Conservation (phyloP, 495 filamentous ascomycete genomes). For the Hyaloscypha finlandica region DNA sequence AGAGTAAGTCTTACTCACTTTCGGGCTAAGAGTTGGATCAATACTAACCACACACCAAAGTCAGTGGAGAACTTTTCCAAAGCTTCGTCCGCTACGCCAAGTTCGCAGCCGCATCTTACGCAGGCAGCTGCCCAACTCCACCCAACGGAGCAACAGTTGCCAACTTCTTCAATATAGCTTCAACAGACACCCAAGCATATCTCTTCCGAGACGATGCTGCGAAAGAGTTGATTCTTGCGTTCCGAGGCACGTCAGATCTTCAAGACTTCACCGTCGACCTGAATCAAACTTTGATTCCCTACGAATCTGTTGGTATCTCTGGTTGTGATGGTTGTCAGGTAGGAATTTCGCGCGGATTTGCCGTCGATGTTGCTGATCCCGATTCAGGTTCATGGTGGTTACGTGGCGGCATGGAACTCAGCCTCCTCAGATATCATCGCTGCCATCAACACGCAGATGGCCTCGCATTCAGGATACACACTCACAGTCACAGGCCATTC, state of each 20-base stretch:
- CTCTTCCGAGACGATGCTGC: slow-evolving; percentile 12
- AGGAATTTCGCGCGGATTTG: too few species aligned
- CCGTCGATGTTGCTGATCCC: too few species aligned
- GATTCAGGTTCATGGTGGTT: too few species aligned
- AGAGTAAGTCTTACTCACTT: too few species aligned
- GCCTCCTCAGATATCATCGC: too few species aligned
- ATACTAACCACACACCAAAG: not conserved
- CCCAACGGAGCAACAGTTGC: slow-evolving; percentile 3
- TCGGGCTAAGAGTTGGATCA: too few species aligned
- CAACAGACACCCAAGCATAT: slow-evolving; percentile 10
- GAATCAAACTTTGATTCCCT: not conserved
- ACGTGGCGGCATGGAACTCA: too few species aligned
- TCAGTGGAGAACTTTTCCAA: not conserved
- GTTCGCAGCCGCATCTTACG: slow-evolving; percentile 11
- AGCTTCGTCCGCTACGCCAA: slow-evolving; percentile 10
- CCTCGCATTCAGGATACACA: too few species aligned
- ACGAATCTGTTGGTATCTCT: too few species aligned
- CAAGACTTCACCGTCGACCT: slow-evolving; percentile 9
- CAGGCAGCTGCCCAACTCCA: slow-evolving; percentile 7
- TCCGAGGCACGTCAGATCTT: slow-evolving; percentile 6
- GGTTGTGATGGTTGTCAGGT: too few species aligned
- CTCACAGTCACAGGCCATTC: too few species aligned
- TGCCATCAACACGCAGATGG: too few species aligned
- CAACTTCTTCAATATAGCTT: slow-evolving; percentile 2
- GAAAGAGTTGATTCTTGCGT: slow-evolving; percentile 12